phyloP scores from a whole-genome alignment of 805 yeast species.

The Metschnikowia vanudenii region DNA sequence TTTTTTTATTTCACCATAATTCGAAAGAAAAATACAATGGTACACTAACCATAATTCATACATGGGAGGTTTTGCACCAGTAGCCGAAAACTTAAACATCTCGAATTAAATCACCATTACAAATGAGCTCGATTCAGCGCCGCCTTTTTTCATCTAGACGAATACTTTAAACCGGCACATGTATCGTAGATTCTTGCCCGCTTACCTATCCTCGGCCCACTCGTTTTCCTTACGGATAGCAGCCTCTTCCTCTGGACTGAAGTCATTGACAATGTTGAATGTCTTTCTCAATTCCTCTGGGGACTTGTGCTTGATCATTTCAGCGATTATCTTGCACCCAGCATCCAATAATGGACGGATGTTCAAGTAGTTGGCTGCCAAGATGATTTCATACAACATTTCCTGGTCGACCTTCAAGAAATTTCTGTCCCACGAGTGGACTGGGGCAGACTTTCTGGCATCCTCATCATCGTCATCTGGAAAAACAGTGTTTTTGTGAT shows the following conservation, averaged over 20 bases:
- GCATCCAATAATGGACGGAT: conserved; percentile 73
- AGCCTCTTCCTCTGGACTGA: conserved; percentile 84
- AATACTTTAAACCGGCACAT: not conserved
- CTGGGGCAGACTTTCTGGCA: conserved; percentile 83
- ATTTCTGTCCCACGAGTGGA: conserved; percentile 93
- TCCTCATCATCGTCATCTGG: conserved; percentile 83
- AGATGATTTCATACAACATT: conserved; percentile 75
- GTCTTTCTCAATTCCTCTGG: conserved; percentile 81
- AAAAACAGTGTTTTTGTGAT: conserved; percentile 77
- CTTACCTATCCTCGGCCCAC: conserved; percentile 83
- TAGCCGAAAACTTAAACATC: no score
- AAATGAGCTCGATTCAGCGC: no score
- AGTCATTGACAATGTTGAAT: conserved; percentile 77
- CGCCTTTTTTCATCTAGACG: not conserved
- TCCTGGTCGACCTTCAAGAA: conserved; percentile 92
- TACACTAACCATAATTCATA: no score
- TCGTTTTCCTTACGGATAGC: conserved; percentile 85
- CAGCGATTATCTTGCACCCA: conserved; percentile 80
- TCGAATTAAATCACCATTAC: no score
- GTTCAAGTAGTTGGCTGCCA: conserved; percentile 78
- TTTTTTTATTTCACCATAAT: no score
- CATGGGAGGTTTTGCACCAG: no score
- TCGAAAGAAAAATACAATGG: no score
- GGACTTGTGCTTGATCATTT: conserved; percentile 76
- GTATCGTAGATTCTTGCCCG: not conserved